Base-by-base conservation (phyloP, 2,329 filamentous ascomycete species). In the Chlorencoelia australis region DNA sequence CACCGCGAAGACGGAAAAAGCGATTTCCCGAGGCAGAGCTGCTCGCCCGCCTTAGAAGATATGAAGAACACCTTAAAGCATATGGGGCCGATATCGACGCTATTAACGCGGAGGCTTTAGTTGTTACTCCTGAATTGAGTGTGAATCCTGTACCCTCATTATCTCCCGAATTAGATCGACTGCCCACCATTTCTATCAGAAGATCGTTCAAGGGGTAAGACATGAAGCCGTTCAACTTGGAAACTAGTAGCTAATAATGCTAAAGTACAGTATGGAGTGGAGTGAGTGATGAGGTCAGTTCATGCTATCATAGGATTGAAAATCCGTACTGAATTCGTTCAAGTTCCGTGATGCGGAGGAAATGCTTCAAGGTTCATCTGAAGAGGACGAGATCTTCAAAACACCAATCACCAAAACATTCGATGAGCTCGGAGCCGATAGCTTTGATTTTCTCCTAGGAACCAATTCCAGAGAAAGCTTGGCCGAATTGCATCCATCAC, bases 401-500 rank as follows among this genome's bases (percentile, higher is more conserved):
- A 32, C 19, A 4, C 47, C 48, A 10, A 46, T 53, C 11, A 43
- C 31, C n/a, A 53, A 38, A 24, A 52, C 51, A 3, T 45, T 53
- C 27, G 57, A 61, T 31, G 51, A 33, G 1, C 38, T 48, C 19
- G 15, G 25, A 15, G n/a, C 9, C 7, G 40, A 42, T 18, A 41
- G 40, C 18, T 26, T 36, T 1, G 59, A 40, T 39, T 60, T 31
- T 45, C 43, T 77, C 13, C 55, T 80, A 0, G 68, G 77, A 42
- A 68, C 68, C 13, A 58, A 52, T 4, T 54, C 55, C 7, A 39
- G 46, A 2, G 45, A 66, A 10, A 58, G 67, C 40, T 49, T 76
- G 0, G 58, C 61, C 1, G 51, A 59, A 2, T 46, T 75, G 0
- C 78, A 82, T 43, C 74, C 74, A 7, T 54, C 67, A 2, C 61